Evolutionary conservation across 306 rosid species (phyloP), one percentile per base, ranked within the genome.

Genomic region (Parietaria judaica): DNA sequence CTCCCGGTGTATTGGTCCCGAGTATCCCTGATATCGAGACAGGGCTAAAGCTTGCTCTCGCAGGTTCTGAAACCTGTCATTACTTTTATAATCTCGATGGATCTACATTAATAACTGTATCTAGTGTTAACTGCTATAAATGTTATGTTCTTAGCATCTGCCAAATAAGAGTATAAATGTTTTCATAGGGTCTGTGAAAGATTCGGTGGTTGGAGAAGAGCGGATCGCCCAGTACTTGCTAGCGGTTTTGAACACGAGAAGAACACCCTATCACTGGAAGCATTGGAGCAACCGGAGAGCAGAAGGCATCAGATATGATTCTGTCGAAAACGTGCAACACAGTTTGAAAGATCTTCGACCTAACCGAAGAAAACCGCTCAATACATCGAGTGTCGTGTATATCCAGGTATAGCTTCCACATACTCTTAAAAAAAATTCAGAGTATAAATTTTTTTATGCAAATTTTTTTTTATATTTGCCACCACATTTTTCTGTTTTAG

Each of bases 1-100:
- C 89, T 63, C 97, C 97, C 6, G 97, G 97, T 75, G 96, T 90
- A n/a, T 65, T 90, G 66, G 96, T 90, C 75, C 96, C 96, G 4
- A 90, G 86, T 54, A 90, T 87, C 64, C 79, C 94, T 11, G 85
- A 90, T 70, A 83, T 85, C 16, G 97, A 91, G 79, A 91, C 92
- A 6, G 97, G 97, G 52, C 66, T 91, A 56, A 85, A 85, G 84
- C 83, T 91, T 71, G 95, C 97, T 67, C 97, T 91, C 72, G 79
- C 96, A 74, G 97, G 97, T 68, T 58, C 37, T 46, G 50, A n/a
- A 45, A 10, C n/a, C 48, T 49, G 50, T 56, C 12, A n/a, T 41
- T 38, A 15, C 3, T 58, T 75, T 11, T 11, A 4, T 13, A 11
- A 7, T 36, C 14, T 6, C 67, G 57, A 14, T 16, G n/a, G 36